Evolutionary conservation across 169 alveolate species (phyloP).

Genomic region (Blepharisma undulans): DNA sequence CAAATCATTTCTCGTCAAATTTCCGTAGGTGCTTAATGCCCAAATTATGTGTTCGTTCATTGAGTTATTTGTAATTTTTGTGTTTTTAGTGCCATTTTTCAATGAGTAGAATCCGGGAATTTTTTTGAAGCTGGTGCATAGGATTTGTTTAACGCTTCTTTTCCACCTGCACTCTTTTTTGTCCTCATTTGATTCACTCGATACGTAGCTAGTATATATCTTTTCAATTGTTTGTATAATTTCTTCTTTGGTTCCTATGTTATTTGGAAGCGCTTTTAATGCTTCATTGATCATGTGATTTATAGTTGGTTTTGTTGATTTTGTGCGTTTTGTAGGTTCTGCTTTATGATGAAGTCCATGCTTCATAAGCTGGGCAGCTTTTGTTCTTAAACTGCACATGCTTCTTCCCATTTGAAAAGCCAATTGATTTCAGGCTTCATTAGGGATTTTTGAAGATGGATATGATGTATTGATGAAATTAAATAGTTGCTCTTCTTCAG

Average conservation of each 20-base stretch:
- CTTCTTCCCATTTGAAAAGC: conserved; percentile 19
- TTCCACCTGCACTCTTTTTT: conserved; percentile 15
- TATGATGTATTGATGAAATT: not conserved
- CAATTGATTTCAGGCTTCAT: conserved; percentile 5
- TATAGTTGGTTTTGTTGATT: conserved; percentile 9
- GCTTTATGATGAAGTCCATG: not conserved
- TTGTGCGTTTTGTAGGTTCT: not conserved
- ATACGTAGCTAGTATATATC: not conserved
- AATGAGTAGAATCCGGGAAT: not conserved
- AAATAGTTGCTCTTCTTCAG: not conserved
- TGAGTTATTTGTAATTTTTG: not conserved
- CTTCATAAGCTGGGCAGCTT: conserved; percentile 20
- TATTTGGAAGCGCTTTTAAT: not conserved
- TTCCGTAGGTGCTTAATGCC: conserved; percentile 14
- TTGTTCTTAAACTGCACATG: conserved; percentile 9
- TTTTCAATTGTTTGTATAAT: conserved; percentile 11
- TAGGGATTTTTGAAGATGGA: not conserved
- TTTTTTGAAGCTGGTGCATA: not conserved
- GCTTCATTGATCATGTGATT: conserved; percentile 8
- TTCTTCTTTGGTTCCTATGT: conserved; percentile 25
- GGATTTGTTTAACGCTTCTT: conserved; percentile 25
- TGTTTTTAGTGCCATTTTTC: not conserved
- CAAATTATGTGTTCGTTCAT: conserved; percentile 28
- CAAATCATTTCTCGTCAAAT: not conserved
- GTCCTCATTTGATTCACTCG: not conserved